A percentile compares a stretch with the other conserved stretches of the same genome.
phyloP scores from a whole-genome alignment of 2,329 filamentous ascomycete species.

The Phaeophleospora eucalypticola region DNA sequence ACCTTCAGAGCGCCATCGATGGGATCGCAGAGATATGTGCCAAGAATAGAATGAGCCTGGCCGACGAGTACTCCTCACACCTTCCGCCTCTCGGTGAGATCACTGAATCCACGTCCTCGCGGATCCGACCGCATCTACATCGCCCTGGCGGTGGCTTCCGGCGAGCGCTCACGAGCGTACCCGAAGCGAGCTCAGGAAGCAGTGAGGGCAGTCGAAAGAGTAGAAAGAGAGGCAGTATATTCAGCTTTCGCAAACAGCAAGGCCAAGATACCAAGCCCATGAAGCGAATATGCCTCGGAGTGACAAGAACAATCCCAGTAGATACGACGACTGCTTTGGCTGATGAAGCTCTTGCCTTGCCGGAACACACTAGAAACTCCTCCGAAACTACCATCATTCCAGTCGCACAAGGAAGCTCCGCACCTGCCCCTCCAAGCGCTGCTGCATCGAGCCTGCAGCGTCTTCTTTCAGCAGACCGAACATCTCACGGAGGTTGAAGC shows the following conservation, averaged over 20 bases:
- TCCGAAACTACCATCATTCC: conserved; percentile 13
- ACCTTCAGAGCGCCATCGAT: conserved; percentile 56
- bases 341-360: conserved; percentile 10
- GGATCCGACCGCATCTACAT: conserved; percentile 14
- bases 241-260: conserved; percentile 23
- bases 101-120: conserved; percentile 23
- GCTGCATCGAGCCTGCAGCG: conserved; percentile 19
- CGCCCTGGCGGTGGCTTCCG: conserved; percentile 24
- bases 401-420: conserved; percentile 2
- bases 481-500: conserved; percentile 4
- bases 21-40: conserved; percentile 62
- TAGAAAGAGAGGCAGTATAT: conserved; percentile 22
- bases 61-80: conserved; percentile 60
- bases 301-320: conserved; percentile 21
- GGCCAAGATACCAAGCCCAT: conserved; percentile 18
- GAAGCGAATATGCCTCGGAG: conserved; percentile 28
- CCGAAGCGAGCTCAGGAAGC: conserved; percentile 47
- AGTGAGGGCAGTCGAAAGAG: conserved; percentile 30
- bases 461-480: conserved; percentile 10
- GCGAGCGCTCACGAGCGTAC: conserved; percentile 43
- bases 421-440: conserved; percentile 8
- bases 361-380: conserved; percentile 11
- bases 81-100: conserved; percentile 60
- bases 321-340: conserved; percentile 27
- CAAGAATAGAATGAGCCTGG: conserved; percentile 56